phyloP scores from a whole-genome alignment of 345 rosid species.

The Chamaenerion angustifolium region DNA sequence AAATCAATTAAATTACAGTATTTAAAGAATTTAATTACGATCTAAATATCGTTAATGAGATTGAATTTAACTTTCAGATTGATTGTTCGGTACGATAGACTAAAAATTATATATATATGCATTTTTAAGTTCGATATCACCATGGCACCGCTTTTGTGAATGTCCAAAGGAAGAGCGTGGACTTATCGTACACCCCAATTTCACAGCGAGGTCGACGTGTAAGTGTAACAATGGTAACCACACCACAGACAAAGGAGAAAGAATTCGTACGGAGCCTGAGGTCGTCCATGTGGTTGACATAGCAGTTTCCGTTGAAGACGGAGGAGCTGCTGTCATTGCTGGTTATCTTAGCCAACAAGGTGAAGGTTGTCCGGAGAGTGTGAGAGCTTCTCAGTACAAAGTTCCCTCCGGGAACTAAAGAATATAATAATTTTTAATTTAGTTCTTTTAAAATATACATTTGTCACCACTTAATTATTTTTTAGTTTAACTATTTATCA shows the following conservation, averaged over 20 bases:
- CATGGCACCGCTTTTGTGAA: slow-evolving; percentile 15
- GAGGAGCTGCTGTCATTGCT: slow-evolving; percentile 87
- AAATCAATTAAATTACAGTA: too few relatives aligned
- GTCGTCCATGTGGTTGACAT: slow-evolving; percentile 93
- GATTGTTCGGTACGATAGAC: too few relatives aligned
- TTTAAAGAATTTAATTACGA: too few relatives aligned
- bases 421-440: too few relatives aligned
- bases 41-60: too few relatives aligned
- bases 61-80: too few relatives aligned
- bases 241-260: slow-evolving; percentile 69
- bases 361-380: slow-evolving; percentile 86
- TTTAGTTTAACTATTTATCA: too few relatives aligned
- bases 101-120: too few relatives aligned
- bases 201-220: slow-evolving; percentile 30
- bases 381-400: slow-evolving; percentile 85
- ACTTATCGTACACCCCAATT: slow-evolving; percentile 21
- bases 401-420: slow-evolving; percentile 91
- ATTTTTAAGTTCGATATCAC: too few relatives aligned
- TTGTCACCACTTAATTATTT: too few relatives aligned
- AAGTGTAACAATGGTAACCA: slow-evolving; percentile 13
- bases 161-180: slow-evolving; percentile 64
- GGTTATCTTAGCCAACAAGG: slow-evolving; percentile 83
- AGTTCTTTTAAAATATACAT: too few relatives aligned
- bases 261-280: slow-evolving; percentile 62
- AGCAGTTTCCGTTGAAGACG: slow-evolving; percentile 78